These are phyloP conservation scores for Zoysia matrella DNA, from an alignment of 202 grass and related monocot genomes.

Conservation along the genomic window DNA sequence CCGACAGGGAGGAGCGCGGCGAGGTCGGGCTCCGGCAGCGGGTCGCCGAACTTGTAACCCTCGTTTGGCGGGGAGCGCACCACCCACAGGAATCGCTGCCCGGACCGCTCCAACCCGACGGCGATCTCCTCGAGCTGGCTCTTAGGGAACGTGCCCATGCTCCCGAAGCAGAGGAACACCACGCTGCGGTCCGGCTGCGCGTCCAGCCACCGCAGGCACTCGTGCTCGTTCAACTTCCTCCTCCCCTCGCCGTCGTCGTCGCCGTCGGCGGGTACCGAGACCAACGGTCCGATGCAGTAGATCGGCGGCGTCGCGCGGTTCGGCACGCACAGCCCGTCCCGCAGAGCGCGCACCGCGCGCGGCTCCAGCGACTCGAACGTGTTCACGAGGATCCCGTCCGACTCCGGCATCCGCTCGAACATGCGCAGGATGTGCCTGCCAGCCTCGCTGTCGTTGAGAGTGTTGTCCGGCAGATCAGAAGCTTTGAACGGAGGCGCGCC, in stretches of 20 bases:
- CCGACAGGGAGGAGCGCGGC: no score
- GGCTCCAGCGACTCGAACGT: constrained; percentile 42
- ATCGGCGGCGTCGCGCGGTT: background rate
- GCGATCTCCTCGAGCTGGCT: no score
- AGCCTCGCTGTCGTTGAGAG: background rate
- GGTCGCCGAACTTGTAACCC: no score
- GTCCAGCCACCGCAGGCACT: constrained; percentile 57
- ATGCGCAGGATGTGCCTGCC: background rate
- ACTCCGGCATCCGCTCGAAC: constrained; percentile 22
- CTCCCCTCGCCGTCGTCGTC: no score
- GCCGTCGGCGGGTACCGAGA: background rate
- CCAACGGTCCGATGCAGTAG: constrained; percentile 28
- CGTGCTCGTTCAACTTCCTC: background rate
- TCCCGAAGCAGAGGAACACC: constrained; percentile 69
- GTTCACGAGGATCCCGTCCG: constrained; percentile 31
- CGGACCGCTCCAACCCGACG: no score
- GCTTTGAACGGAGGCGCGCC: background rate
- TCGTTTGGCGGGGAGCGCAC: no score
- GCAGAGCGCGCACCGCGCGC: constrained; percentile 3
- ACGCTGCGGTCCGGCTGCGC: constrained; percentile 47
- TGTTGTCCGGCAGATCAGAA: background rate
- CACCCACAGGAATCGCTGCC: no score
- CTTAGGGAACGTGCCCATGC: constrained; percentile 1
- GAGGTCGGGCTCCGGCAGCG: no score
- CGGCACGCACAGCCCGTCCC: background rate